A percentile compares a stretch with the other conserved stretches of the same genome.
Evolutionary conservation across 148 eudicot genomes (phyloP).

Genomic region (Vaccinium macrocarpon): DNA sequence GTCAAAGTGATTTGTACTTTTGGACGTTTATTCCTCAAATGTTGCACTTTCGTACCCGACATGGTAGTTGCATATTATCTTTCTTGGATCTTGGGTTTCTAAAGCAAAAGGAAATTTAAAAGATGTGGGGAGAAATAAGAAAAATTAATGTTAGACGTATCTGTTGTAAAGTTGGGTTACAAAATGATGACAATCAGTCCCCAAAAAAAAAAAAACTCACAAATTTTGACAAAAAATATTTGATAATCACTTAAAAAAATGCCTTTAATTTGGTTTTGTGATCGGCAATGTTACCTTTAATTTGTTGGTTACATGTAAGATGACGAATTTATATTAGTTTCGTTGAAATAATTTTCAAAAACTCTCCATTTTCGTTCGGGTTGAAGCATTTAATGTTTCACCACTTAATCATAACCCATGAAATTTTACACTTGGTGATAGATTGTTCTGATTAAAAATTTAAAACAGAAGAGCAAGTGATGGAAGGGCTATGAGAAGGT

Average conservation of each 20-base stretch:
- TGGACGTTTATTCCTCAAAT: constrained; percentile 1
- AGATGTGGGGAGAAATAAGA: not conserved
- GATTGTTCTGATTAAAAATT: not conserved
- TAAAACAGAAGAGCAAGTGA: not conserved
- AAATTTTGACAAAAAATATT: too few species aligned
- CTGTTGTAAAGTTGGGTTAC: not conserved
- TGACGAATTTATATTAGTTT: too few species aligned
- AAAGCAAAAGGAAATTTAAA: not conserved
- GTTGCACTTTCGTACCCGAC: constrained; percentile 5
- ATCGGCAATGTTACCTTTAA: too few species aligned
- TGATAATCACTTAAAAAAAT: too few species aligned
- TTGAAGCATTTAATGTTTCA: not conserved
- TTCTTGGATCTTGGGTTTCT: not conserved
- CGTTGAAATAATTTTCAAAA: not conserved
- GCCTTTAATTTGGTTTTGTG: too few species aligned
- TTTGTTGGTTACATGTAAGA: not conserved
- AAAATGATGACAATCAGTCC: not conserved
- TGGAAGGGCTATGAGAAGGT: not conserved
- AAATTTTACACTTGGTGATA: not conserved
- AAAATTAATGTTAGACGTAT: not conserved
- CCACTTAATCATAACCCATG: not conserved
- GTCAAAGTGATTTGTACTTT: constrained; percentile 10
- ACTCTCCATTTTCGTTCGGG: not conserved
- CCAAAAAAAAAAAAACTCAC: too few species aligned
- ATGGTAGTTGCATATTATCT: not conserved